phyloP scores from a whole-genome alignment of 1,284 basidiomycete species.

The Marasmius fiardii region DNA sequence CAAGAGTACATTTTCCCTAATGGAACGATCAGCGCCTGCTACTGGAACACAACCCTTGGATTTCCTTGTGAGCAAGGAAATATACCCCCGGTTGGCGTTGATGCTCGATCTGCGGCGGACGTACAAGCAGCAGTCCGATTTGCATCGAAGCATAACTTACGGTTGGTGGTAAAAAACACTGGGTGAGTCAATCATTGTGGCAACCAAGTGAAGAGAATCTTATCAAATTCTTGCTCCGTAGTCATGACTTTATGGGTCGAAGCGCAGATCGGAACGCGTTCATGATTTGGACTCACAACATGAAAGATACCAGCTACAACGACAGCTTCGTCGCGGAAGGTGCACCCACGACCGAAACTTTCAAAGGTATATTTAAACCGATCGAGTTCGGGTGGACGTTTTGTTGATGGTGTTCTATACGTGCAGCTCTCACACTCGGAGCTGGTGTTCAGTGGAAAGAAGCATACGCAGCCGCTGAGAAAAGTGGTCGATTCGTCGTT shows the following conservation, averaged over 20 bases:
- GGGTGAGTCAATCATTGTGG: slow-evolving; percentile 21
- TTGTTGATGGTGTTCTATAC: neutral
- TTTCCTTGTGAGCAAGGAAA: slow-evolving; percentile 3
- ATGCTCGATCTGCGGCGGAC: slow-evolving; percentile 26
- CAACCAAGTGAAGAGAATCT: no score
- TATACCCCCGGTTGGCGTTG: slow-evolving; percentile 18
- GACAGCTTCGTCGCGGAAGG: slow-evolving; percentile 29
- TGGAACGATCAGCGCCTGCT: neutral
- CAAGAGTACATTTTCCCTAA: neutral
- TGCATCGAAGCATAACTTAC: slow-evolving; percentile 30
- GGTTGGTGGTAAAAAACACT: slow-evolving; percentile 40
- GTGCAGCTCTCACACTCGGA: slow-evolving; percentile 27
- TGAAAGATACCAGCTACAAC: slow-evolving; percentile 31
- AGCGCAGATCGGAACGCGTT: slow-evolving; percentile 32
- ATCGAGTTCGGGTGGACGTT: neutral
- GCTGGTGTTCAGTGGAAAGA: slow-evolving; percentile 33
- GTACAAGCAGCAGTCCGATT: slow-evolving; percentile 31
- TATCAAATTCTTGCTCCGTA: neutral
- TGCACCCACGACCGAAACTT: slow-evolving; percentile 15
- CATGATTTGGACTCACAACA: slow-evolving; percentile 35
- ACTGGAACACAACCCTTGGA: neutral
- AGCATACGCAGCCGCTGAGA: slow-evolving; percentile 27
- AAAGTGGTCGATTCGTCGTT: slow-evolving; percentile 10
- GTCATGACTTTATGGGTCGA: slow-evolving; percentile 34
- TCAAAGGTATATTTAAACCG: slow-evolving; percentile 14